These are phyloP conservation scores for Crithidia mellificae DNA, from an alignment of 208 protist species.

Conservation along the genomic window DNA sequence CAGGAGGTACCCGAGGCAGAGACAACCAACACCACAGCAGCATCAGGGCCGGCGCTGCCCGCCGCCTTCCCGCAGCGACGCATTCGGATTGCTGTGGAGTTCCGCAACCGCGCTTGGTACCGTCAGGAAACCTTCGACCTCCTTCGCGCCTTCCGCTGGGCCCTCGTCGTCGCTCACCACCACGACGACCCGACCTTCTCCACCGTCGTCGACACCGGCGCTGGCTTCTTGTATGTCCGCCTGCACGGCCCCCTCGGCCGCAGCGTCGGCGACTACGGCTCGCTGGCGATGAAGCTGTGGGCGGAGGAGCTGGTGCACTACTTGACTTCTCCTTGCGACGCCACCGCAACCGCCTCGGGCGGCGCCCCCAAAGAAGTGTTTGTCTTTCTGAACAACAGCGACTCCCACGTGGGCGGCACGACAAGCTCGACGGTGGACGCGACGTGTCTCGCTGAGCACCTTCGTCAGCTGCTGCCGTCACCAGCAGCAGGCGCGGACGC, in stretches of 20 bases:
- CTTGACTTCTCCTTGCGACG: constrained; percentile 11
- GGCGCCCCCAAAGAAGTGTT: constrained; percentile 50
- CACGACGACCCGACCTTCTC: constrained; percentile 52
- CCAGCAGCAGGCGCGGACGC: too few species aligned
- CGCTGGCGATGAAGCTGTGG: constrained; percentile 52
- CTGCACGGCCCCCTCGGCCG: constrained; percentile 59
- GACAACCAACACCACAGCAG: too few species aligned
- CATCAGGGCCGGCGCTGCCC: too few species aligned
- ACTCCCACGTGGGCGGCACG: constrained; percentile 66
- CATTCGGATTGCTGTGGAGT: constrained; percentile 76
- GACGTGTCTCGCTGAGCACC: constrained; percentile 52
- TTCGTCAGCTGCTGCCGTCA: constrained; percentile 28
- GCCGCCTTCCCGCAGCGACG: constrained; percentile 11
- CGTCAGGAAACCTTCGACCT: constrained; percentile 51
- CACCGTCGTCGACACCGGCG: constrained; percentile 58
- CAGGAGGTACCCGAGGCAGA: constrained; percentile 4
- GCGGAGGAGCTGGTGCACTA: constrained; percentile 60
- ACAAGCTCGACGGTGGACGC: constrained; percentile 81
- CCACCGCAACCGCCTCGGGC: not conserved
- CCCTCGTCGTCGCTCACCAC: constrained; percentile 68
- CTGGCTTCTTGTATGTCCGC: constrained; percentile 70
- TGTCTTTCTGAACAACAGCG: constrained; percentile 81
- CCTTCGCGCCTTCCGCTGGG: constrained; percentile 58
- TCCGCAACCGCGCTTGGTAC: constrained; percentile 67
- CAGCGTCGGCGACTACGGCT: constrained; percentile 73